These are phyloP conservation scores for Thermothielavioides terrestris DNA, from an alignment of 495 filamentous ascomycete genomes.

Conservation along the genomic window DNA sequence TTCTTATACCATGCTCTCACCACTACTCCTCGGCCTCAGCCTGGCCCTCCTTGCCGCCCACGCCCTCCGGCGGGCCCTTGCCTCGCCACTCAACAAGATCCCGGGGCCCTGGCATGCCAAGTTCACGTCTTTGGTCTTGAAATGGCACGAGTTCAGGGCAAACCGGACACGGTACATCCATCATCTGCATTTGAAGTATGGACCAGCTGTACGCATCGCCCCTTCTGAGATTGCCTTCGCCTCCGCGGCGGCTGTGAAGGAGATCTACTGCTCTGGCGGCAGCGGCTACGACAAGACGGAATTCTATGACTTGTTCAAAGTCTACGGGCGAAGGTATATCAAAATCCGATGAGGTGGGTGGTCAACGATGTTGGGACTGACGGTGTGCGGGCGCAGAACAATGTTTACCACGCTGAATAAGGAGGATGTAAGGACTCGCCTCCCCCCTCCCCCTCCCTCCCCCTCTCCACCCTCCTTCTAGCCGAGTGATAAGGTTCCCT, in stretches of 20 bases:
- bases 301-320: slow-evolving; percentile 54
- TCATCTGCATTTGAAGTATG: slow-evolving; percentile 46
- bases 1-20: slow-evolving; percentile 11
- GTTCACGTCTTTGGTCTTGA: slow-evolving; percentile 46
- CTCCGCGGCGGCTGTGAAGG: slow-evolving; percentile 48
- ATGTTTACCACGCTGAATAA: slow-evolving; percentile 55
- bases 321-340: slow-evolving; percentile 45
- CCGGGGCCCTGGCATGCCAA: slow-evolving; percentile 47
- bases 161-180: slow-evolving; percentile 50
- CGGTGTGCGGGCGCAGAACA: slow-evolving; percentile 30
- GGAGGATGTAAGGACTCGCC: slow-evolving; percentile 43
- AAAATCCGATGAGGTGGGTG: too few species aligned
- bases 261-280: slow-evolving; percentile 56
- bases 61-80: slow-evolving; percentile 16
- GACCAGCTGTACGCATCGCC: slow-evolving; percentile 47
- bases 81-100: slow-evolving; percentile 37
- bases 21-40: slow-evolving; percentile 12
- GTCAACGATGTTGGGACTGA: neutral
- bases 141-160: slow-evolving; percentile 49
- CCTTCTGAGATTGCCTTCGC: slow-evolving; percentile 57
- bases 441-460: too few species aligned
- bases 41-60: slow-evolving; percentile 13
- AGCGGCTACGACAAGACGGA: slow-evolving; percentile 63
- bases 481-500: too few species aligned
- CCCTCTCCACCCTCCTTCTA: neutral